Base-by-base conservation (phyloP, 352 stramenopile genomes). In the Phytophthora fragariaefolia region DNA sequence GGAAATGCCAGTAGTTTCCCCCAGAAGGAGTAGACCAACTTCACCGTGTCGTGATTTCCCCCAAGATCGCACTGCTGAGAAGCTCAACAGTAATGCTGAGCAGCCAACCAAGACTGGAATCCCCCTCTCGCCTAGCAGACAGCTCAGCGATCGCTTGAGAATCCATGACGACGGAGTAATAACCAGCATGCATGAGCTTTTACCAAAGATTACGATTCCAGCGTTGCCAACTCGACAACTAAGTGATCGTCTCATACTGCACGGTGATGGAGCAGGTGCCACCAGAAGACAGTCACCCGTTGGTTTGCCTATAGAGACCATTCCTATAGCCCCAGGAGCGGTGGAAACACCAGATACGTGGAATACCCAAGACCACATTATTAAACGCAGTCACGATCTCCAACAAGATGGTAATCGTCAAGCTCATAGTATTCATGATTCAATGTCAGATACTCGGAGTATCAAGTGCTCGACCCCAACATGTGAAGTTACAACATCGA, bases 81-180 rank as follows among this genome's bases (percentile, higher is more conserved):
- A 24, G 1, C 32, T 47, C 2, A 4, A 38, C 1, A 58, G 20
- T 12, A 70, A 59, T 23, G 20, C 22, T 47, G 60, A 40, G 1
- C 0, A 34, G 4, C 34, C 55, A 57, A n/a, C 26, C 12, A 59
- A 34, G 36, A 47, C 26, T 15, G 8, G 46, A 56, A 54, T 53
- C 15, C 50, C 48, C 3, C 49, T 66, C 22, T 69, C 60, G 3
- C 60, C 66, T 0, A 66, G 66, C 24, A 53, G 60, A 32, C 45
- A 70, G 27, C 47, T 66, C 46, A 66, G 60, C 24, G 42, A 62
- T 18, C 61, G 67, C 12, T 55, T 63, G 17, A 71, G 50, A 63
- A 45, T 71, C 10, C 56, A 69, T 20, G 63, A 76, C 28, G 27
- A 65, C 13, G 61, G 61, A 22, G 54, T 48, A 13, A 47, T 63